Evolutionary conservation across 2,329 filamentous ascomycete species (phyloP).

Genomic region (Trichoderma asperellum): DNA sequence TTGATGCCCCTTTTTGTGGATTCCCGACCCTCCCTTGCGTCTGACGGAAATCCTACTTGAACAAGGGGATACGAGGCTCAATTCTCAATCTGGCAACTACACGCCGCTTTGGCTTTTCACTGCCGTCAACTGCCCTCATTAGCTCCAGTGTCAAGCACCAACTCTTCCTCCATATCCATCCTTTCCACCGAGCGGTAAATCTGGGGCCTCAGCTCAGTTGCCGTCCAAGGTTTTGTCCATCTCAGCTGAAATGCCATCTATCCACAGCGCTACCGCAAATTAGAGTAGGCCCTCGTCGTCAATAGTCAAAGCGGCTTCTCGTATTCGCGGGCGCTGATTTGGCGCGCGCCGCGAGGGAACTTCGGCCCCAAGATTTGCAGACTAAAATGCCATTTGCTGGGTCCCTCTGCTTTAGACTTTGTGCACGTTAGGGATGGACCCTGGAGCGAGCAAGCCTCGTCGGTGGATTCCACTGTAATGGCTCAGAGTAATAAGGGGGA

Average conservation of each 20-base stretch:
- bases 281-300: conserved; percentile 11
- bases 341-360: conserved; percentile 17
- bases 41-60: background rate
- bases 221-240: background rate
- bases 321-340: conserved; percentile 20
- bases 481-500: background rate
- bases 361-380: background rate
- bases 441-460: conserved; percentile 18
- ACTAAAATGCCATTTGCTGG: background rate
- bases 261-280: conserved; percentile 9
- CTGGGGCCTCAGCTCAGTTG: background rate
- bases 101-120: background rate
- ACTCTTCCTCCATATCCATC: background rate
- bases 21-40: background rate
- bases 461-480: background rate
- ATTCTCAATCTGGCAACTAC: background rate
- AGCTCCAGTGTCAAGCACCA: background rate
- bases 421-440: conserved; percentile 21
- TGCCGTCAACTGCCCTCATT: background rate
- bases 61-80: conserved; percentile 5
- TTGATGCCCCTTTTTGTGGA: background rate
- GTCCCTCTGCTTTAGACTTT: background rate
- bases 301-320: conserved; percentile 16
- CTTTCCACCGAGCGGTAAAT: background rate
- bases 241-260: background rate